Base-by-base conservation (phyloP, 2,329 filamentous ascomycete species). In the Intubia oerlemansii region DNA sequence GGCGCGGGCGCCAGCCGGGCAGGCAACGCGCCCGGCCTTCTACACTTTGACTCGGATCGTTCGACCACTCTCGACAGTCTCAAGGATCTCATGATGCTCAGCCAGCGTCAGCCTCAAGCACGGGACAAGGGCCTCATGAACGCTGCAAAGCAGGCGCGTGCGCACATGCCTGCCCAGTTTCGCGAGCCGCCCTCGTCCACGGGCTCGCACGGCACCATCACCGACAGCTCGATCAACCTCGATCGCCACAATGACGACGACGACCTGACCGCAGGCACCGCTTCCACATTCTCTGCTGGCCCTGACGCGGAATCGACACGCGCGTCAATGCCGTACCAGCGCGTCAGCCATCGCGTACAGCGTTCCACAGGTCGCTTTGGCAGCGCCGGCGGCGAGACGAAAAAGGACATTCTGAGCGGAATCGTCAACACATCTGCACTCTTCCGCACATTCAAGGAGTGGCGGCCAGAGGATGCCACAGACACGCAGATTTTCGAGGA, bases 71-170 rank as follows among this genome's bases (percentile, higher is more conserved):
- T 39, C 20, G 35, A 39, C 28, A 36, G 34, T 24, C 34, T 39
- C 28, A 36, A 36, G 21, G 29, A 36, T 29, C 29, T 38, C 12
- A 38, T 39, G 35, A 34, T 32, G 8, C 27, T 34, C 10, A 30
- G 28, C 28, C 34, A 34, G 32, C 34, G 34, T 14, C 19, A 27
- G 9, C 15, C 17, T 9, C 26, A 21, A 5, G 21, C 26, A 7
- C 31, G 31, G 6, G 71, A 85, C 25, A 32, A 34, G 15, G 35
- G 35, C 19, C 29, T 37, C 9, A 17, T 36, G 10, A 30, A 33
- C 24, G 33, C 36, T 2, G 35, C 36, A 10, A 36, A 35, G 22
- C 27, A 32, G 21, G 35, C 36, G 27, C 35, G 35, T 21, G 13
- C 35, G 10, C 33, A 37, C 25, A 31, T 36, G 32, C 34, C 37